Evolutionary conservation across 192 early-diverging fungal genomes (phyloP).

Genomic region (Allomyces macrogynus): DNA sequence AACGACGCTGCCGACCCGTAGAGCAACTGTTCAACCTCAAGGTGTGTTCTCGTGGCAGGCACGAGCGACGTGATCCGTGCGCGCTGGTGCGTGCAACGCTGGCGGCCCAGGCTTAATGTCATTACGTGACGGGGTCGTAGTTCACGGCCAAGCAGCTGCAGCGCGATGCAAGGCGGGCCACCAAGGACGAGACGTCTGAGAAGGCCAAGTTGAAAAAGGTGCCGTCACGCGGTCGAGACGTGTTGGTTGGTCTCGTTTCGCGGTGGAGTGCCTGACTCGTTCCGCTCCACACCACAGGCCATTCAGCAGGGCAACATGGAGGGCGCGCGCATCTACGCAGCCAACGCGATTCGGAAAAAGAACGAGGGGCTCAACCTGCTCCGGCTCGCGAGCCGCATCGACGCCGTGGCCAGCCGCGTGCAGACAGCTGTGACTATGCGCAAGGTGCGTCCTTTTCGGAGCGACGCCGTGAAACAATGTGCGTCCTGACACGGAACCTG

Average conservation of each 20-base stretch:
- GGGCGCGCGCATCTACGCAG: conserved; percentile 78
- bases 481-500: too few species aligned
- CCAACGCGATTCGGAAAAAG: conserved; percentile 94
- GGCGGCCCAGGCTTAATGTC: too few species aligned
- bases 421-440: conserved; percentile 91
- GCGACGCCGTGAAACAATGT: too few species aligned
- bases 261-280: background rate
- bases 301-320: conserved; percentile 84
- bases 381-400: conserved; percentile 70
- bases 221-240: background rate
- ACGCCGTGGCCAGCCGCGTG: conserved; percentile 77
- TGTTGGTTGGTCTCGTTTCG: too few species aligned
- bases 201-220: conserved; percentile 79
- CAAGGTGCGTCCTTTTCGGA: conserved; percentile 14
- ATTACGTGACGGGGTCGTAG: conserved; percentile 16
- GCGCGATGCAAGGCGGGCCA: conserved; percentile 60
- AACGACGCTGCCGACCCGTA: too few species aligned
- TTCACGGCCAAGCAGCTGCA: conserved; percentile 79
- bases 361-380: conserved; percentile 79
- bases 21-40: conserved; percentile 22
- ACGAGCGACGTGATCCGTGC: background rate
- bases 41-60: conserved; percentile 2
- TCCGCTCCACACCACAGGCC: conserved; percentile 34
- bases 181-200: conserved; percentile 65
- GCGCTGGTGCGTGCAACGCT: too few species aligned